Evolutionary conservation across 208 protist genomes (phyloP).

Genomic region (Crithidia expoeki): DNA sequence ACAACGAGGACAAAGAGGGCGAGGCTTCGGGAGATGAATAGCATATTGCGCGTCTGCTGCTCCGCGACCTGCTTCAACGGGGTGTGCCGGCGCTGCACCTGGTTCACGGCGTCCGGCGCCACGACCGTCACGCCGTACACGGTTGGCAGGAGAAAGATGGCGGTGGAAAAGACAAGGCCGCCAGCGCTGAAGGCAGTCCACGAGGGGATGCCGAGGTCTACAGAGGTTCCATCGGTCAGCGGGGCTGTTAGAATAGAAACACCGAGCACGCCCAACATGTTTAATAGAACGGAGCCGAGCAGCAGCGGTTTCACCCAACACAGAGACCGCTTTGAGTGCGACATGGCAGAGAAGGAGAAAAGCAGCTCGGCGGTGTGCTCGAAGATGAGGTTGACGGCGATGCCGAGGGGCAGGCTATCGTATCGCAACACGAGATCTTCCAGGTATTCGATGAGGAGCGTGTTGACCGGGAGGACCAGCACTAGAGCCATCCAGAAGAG

Average conservation of each 20-base stretch:
- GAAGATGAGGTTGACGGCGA: conserved; percentile 59
- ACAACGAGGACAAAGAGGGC: conserved; percentile 34
- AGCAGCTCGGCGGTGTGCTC: conserved; percentile 66
- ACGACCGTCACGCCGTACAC: conserved; percentile 43
- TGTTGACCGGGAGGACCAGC: conserved; percentile 35
- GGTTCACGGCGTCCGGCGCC: conserved; percentile 13
- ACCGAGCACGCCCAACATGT: conserved; percentile 71
- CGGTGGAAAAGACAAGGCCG: conserved; percentile 41
- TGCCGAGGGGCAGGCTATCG: conserved; percentile 41
- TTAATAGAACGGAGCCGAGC: conserved; percentile 66
- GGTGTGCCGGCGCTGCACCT: conserved; percentile 14
- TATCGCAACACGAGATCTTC: conserved; percentile 66
- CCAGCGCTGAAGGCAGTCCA: conserved; percentile 46
- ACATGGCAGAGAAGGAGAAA: conserved; percentile 54
- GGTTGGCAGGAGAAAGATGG: conserved; percentile 60
- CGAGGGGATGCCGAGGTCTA: conserved; percentile 37
- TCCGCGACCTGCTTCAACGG: conserved; percentile 8
- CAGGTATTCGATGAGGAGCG: conserved; percentile 45
- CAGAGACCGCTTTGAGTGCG: conserved; percentile 35
- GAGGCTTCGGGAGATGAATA: conserved; percentile 44
- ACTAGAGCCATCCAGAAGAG: conserved; percentile 41
- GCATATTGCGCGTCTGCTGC: conserved; percentile 28
- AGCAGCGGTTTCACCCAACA: conserved; percentile 62
- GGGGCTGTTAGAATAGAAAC: conserved; percentile 46
- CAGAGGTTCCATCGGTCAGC: conserved; percentile 23